Evolutionary conservation across 352 stramenopile species (phyloP), one percentile per base, ranked within the genome.

Genomic region (Elongisporangium anandrum): DNA sequence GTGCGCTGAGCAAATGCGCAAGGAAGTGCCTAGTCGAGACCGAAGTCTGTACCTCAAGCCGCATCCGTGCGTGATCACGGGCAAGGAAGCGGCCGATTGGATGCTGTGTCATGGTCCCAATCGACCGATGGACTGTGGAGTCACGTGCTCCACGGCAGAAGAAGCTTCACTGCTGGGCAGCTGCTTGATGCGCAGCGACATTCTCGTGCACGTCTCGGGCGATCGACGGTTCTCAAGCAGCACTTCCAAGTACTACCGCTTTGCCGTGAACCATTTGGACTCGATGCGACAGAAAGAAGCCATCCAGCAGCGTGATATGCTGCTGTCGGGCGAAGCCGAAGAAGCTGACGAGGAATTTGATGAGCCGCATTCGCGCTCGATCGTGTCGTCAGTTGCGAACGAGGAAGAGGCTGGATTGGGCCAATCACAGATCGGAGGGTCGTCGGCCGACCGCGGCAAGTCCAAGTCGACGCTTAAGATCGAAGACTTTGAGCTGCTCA

Each of bases 201-300:
- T 95, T 17, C 66, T 95, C 29, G 76, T 80, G 34, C 81, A 93
- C 22, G 79, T 92, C 2, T 90, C 84, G 20, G 84, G 82, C 21
- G 83, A 92, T 19, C 67, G 66, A 17, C 76, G 81, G 21, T 94
- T 94, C 55, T 72, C 79, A 8, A 94, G 89, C 64, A 92, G 77
- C 56, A 86, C 82, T 54, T 94, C 82, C 79, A 93, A 92, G 59
- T 95, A 95, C 56, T 95, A 95, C 61, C 84, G 86, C 3, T 95
- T 95, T 64, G 85, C 75, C 48, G 82, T 95, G 5, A 77, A 89
- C 53, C 81, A 95, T 50, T 65, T 92, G 52, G 86, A 95, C 54
- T 29, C 68, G 4, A 34, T 55, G 4, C 55, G 68, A 34, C 76
- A 87, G 34, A 74, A 75, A 22, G 80, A 92, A 17, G 69, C 61